Evolutionary conservation across 2,329 filamentous ascomycete species (phyloP).

Genomic region (Penicillium fuscoglaucum): DNA sequence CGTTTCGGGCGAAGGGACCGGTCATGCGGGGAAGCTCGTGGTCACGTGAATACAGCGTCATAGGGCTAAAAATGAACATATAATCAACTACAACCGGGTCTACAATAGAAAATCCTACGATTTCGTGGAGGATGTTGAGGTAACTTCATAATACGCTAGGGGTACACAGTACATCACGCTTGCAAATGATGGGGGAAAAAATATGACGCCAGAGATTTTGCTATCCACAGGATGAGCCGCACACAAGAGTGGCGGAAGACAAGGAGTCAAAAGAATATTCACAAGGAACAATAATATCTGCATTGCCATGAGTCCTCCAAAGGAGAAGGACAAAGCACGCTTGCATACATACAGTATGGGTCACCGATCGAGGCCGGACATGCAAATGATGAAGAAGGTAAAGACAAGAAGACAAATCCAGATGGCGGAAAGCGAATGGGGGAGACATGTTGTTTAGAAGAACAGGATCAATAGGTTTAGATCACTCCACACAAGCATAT

Average conservation of each 20-base stretch:
- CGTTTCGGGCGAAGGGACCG: slow-evolving; percentile 35
- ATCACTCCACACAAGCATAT: neutral
- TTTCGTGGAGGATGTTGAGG: neutral
- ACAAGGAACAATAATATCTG: slow-evolving; percentile 25
- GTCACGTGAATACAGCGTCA: slow-evolving; percentile 9
- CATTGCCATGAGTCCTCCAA: slow-evolving; percentile 15
- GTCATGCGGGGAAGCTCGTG: slow-evolving; percentile 6
- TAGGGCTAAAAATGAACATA: neutral
- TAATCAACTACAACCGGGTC: neutral
- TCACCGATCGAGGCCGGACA: neutral
- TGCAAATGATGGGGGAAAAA: slow-evolving; percentile 1
- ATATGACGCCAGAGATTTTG: slow-evolving; percentile 16
- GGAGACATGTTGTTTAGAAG: neutral
- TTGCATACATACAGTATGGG: slow-evolving; percentile 14
- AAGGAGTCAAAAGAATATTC: slow-evolving; percentile 24
- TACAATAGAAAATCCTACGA: neutral
- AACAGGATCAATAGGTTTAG: neutral
- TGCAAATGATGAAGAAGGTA: slow-evolving; percentile 11
- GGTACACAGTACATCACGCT: slow-evolving; percentile 24
- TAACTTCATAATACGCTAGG: slow-evolving; percentile 15
- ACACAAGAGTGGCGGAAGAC: slow-evolving; percentile 14
- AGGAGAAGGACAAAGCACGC: slow-evolving; percentile 2
- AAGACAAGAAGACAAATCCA: slow-evolving; percentile 1
- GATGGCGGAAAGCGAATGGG: neutral
- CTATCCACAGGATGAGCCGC: slow-evolving; percentile 25